These are phyloP conservation scores for Botrytis hyacinthi DNA, from an alignment of 2,329 filamentous ascomycete species.

Conservation along the genomic window DNA sequence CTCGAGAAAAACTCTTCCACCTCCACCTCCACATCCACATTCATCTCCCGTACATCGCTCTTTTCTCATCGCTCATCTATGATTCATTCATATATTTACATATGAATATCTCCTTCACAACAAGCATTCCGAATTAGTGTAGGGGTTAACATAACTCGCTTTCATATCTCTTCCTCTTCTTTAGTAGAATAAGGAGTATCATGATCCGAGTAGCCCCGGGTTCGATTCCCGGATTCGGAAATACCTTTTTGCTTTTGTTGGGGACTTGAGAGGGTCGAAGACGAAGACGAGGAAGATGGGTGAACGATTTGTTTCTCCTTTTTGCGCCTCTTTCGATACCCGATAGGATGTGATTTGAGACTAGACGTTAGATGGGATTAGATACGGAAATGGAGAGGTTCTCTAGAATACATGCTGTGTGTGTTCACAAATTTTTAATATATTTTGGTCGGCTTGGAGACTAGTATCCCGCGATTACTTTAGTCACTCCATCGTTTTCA, in stretches of 20 bases:
- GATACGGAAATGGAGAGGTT: neutral
- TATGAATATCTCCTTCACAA: rapidly evolving
- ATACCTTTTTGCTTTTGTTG: neutral
- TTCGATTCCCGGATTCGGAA: constrained; percentile 16
- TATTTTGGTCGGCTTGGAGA: neutral
- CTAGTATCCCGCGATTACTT: neutral
- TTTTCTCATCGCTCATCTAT: neutral
- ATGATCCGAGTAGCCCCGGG: constrained; percentile 7
- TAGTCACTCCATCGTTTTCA: neutral
- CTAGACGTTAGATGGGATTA: neutral
- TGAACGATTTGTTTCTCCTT: too few species aligned
- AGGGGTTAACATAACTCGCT: constrained; percentile 12
- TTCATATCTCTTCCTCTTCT: neutral
- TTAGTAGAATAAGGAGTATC: rapidly evolving
- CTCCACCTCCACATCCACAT: neutral
- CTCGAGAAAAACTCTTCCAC: neutral
- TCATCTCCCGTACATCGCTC: neutral
- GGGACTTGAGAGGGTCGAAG: neutral
- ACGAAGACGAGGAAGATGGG: neutral
- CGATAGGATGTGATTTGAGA: neutral
- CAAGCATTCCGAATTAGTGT: constrained; percentile 6
- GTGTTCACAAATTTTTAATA: neutral
- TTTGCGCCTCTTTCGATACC: neutral
- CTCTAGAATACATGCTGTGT: neutral
- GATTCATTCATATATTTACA: neutral